A percentile compares a stretch with the other conserved stretches of the same genome.
Conservation (phyloP, 2,329 filamentous ascomycete genomes). For the Colletotrichum lentis region DNA sequence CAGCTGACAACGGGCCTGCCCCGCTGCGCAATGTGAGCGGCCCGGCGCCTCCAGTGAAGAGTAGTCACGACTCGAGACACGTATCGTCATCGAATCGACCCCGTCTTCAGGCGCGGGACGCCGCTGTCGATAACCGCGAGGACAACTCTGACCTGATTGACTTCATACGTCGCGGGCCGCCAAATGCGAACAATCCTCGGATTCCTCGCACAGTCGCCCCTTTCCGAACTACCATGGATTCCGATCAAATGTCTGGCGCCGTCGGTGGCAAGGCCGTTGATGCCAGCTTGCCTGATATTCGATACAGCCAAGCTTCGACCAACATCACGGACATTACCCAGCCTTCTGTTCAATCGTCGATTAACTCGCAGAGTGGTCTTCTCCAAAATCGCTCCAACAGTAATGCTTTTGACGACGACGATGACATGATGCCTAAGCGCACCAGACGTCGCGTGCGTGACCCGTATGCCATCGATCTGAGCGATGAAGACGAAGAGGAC, state of each 20-base stretch:
- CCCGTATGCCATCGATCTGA: constrained; percentile 90
- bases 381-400: constrained; percentile 52
- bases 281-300: constrained; percentile 63
- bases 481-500: constrained; percentile 72
- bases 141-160: constrained; percentile 90
- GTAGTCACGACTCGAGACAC: constrained; percentile 52
- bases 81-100: constrained; percentile 52
- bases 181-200: constrained; percentile 68
- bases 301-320: constrained; percentile 65
- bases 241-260: constrained; percentile 72
- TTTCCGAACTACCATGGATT: constrained; percentile 86
- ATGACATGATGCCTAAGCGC: constrained; percentile 70
- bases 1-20: constrained; percentile 52
- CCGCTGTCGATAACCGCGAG: constrained; percentile 67
- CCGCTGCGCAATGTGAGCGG: constrained; percentile 49
- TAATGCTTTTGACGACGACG: constrained; percentile 58
- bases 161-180: constrained; percentile 89
- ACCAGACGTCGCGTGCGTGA: constrained; percentile 83
- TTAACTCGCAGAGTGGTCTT: constrained; percentile 79
- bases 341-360: constrained; percentile 67
- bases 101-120: constrained; percentile 75
- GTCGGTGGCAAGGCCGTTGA: constrained; percentile 66
- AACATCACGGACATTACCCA: constrained; percentile 66
- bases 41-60: constrained; percentile 45
- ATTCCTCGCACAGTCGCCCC: constrained; percentile 86